These are phyloP conservation scores for Phytophthora rubi DNA, from an alignment of 352 stramenopile genomes.

Conservation along the genomic window DNA sequence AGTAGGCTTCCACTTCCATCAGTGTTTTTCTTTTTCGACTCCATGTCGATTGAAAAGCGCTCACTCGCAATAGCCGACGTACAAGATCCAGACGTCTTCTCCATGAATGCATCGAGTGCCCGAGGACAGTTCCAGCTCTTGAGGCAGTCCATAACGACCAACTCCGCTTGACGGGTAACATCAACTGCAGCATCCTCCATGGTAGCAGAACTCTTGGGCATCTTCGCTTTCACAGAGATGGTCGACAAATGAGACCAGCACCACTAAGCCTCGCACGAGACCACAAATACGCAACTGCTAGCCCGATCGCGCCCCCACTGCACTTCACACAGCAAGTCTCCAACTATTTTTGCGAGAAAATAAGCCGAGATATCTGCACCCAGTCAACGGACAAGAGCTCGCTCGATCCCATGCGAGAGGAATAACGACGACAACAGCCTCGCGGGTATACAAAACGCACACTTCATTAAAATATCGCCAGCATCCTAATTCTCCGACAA, in stretches of 20 bases:
- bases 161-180: slow-evolving; percentile 62
- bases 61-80: slow-evolving; percentile 49
- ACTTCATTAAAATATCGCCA: slow-evolving; percentile 44
- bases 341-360: slow-evolving; percentile 30
- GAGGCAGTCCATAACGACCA: slow-evolving; percentile 78
- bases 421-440: slow-evolving; percentile 8
- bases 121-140: slow-evolving; percentile 62
- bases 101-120: slow-evolving; percentile 62
- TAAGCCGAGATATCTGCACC: slow-evolving; percentile 2
- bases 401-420: slow-evolving; percentile 12
- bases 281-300: slow-evolving; percentile 1
- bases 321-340: background rate
- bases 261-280: background rate
- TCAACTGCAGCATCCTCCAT: slow-evolving; percentile 35
- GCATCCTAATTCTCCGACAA: slow-evolving; percentile 24
- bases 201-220: slow-evolving; percentile 33
- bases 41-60: slow-evolving; percentile 58
- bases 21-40: slow-evolving; percentile 50
- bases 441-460: slow-evolving; percentile 20
- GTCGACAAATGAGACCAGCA: background rate
- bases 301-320: slow-evolving; percentile 1
- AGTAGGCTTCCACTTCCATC: slow-evolving; percentile 37
- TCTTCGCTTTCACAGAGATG: slow-evolving; percentile 6
- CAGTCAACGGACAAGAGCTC: slow-evolving; percentile 8
- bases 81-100: slow-evolving; percentile 28